Evolutionary conservation across 306 rosid genomes (phyloP), one percentile per base, ranked within the genome.

Genomic region (Prunus dulcis): DNA sequence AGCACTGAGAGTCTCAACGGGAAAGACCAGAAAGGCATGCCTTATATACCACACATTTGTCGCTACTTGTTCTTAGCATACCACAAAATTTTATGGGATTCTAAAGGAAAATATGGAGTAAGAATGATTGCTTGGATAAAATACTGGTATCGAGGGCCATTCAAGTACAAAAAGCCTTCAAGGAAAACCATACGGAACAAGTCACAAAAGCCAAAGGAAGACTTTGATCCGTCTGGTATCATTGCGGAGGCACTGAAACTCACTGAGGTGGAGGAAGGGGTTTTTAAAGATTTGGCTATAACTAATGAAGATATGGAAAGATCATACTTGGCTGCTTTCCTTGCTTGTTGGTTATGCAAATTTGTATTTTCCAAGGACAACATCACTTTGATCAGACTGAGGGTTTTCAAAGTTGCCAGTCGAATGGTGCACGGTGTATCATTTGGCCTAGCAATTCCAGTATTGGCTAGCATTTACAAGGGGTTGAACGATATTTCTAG

Each of bases 221-320:
- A 52, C 9, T 3, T 0, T 52, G 20, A 52, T 52, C 3, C 10
- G 0, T 52, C 9, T 1, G 20, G 22, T 1, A 4, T 47, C 13
- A 47, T 47, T 12, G 51, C 0, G 0, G 51, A 4, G 14, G 4
- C 0, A 0, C 1, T 1, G 0, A 0, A 1, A 1, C 51, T 0
- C 6, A 14, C 0, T 6, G 17, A 2, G 2, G 1, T 0, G 0
- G 23, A 56, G 1, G 3, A 6, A 0, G 3, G 8, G 25, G 13
- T 8, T 10, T n/a, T 56, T 20, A 14, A 2, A 1, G 20, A 30
- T 30, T 51, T 51, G 9, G 56, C 20, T 8, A 51, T 51, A 51
- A 19, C 56, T 17, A 0, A 1, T 1, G 27, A 56, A 9, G 27
- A 56, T 9, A 0, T 7, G 3, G 27, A 56, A 1, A 1, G 1